These are phyloP conservation scores for Blastobotrys niveus DNA, from an alignment of 1,139 yeast genomes.

Conservation along the genomic window DNA sequence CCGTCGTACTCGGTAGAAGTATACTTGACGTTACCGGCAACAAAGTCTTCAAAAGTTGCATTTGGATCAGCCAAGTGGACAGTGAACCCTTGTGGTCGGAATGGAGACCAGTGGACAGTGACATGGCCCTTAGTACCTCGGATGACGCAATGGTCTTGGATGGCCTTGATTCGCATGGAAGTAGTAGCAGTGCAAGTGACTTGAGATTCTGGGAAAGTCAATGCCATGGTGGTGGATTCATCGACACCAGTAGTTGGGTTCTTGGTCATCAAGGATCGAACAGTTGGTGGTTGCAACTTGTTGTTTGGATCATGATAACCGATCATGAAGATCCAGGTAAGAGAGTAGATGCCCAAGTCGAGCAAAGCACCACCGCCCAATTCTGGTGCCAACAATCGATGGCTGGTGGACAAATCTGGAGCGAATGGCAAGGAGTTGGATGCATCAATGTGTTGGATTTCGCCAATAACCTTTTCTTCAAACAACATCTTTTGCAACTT, in stretches of 20 bases:
- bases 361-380: slow-evolving; percentile 59
- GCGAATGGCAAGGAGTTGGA: slow-evolving; percentile 40
- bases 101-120: slow-evolving; percentile 29
- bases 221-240: slow-evolving; percentile 27
- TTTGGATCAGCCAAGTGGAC: slow-evolving; percentile 19
- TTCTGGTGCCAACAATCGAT: slow-evolving; percentile 33
- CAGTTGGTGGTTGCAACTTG: slow-evolving; percentile 23
- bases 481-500: slow-evolving; percentile 41
- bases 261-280: slow-evolving; percentile 21
- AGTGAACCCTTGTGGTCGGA: slow-evolving; percentile 29
- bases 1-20: slow-evolving; percentile 16
- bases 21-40: slow-evolving; percentile 11
- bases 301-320: slow-evolving; percentile 31
- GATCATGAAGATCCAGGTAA: slow-evolving; percentile 40
- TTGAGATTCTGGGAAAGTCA: slow-evolving; percentile 28
- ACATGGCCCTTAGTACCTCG: slow-evolving; percentile 34
- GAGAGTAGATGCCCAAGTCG: slow-evolving; percentile 55
- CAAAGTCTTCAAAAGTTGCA: slow-evolving; percentile 10
- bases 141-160: slow-evolving; percentile 26
- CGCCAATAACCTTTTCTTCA: slow-evolving; percentile 45
- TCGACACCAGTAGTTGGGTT: slow-evolving; percentile 30
- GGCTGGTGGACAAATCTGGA: slow-evolving; percentile 23
- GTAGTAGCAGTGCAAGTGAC: slow-evolving; percentile 31
- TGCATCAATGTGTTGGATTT: slow-evolving; percentile 39
- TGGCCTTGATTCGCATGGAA: slow-evolving; percentile 25